phyloP scores from a whole-genome alignment of 1,284 basidiomycete genomes.

The Moesziomyces sp. region DNA sequence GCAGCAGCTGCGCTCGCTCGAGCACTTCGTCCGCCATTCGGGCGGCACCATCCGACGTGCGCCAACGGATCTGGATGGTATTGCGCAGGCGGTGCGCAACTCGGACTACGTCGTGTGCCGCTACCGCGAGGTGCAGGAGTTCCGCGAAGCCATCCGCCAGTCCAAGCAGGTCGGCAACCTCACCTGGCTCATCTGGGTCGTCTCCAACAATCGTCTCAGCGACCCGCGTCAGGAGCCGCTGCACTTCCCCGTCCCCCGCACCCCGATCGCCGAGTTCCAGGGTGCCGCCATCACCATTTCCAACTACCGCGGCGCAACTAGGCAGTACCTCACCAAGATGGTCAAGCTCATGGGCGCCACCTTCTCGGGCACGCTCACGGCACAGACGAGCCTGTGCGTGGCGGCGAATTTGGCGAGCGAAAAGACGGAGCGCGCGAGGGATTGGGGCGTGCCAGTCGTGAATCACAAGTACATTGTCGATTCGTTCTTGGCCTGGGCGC shows the following conservation, averaged over 20 bases:
- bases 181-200: conserved; percentile 82
- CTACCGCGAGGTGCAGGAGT: conserved; percentile 77
- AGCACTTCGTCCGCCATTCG: conserved; percentile 56
- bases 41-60: conserved; percentile 39
- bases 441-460: conserved; percentile 85
- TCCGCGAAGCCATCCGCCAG: conserved; percentile 75
- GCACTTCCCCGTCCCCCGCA: conserved; percentile 73
- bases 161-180: conserved; percentile 80
- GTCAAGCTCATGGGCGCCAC: conserved; percentile 80
- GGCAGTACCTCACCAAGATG: conserved; percentile 85
- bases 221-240: conserved; percentile 77
- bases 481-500: conserved; percentile 72
- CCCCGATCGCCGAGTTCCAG: conserved; percentile 66
- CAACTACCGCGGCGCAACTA: conserved; percentile 83
- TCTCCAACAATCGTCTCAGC: conserved; percentile 74
- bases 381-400: conserved; percentile 78
- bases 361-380: conserved; percentile 81
- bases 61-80: conserved; percentile 40
- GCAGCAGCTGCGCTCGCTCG: conserved; percentile 67
- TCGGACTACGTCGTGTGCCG: conserved; percentile 79
- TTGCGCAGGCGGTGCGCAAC: conserved; percentile 50
- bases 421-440: conserved; percentile 78
- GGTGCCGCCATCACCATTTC: conserved; percentile 81
- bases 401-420: conserved; percentile 82
- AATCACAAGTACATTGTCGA: conserved; percentile 91